Evolutionary conservation across 345 rosid species (phyloP), one percentile per base, ranked within the genome.

Genomic region (Bruguiera parviflora): DNA sequence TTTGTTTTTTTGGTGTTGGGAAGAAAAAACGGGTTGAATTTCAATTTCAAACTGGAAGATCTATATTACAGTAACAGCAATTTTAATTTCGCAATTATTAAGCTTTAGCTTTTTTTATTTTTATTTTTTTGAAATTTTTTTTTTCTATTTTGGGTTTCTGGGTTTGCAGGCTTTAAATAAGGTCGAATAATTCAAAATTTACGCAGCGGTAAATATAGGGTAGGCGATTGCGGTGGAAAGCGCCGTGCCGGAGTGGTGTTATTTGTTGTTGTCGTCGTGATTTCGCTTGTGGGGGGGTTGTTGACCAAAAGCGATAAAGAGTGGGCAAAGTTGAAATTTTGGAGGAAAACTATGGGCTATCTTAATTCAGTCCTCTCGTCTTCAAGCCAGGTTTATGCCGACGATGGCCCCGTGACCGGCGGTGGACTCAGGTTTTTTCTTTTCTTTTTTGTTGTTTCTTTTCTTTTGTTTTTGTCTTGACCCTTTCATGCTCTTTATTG

Each of bases 381-480:
- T 75, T 85, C 98, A 31, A 84, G 80, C 71, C 96, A 88, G 76
- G 83, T 82, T 81, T 87, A 88, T 19, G 87, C 87, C 61, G 93
- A 86, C 60, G 93, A 90, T 61, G 85, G 83, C 47, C 98, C 93
- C 27, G 96, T 85, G 20, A 87, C 91, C 73, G 99, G 99, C 53
- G 96, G 99, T 0, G 97, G 99, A 49, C 92, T 87, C 74, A 95
- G 99, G 99, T 95, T 27, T 52, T 39, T 39, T 10, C 7, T 9
- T 39, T 13, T 43, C 2, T 39, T 9, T 39, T 39, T 2, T 37
- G 15, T 37, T 37, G 47, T n/a, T n/a, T n/a, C n/a, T 52, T 39
- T 39, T 10, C 7, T 9, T 39, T 13, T 43, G 2, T 39, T 9
- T 39, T 39, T 2, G n/a, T n/a, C n/a, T 33, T 32, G 58, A 65